Conservation (phyloP, 257 asterid genomes). For the Przewalskia tangutica region DNA sequence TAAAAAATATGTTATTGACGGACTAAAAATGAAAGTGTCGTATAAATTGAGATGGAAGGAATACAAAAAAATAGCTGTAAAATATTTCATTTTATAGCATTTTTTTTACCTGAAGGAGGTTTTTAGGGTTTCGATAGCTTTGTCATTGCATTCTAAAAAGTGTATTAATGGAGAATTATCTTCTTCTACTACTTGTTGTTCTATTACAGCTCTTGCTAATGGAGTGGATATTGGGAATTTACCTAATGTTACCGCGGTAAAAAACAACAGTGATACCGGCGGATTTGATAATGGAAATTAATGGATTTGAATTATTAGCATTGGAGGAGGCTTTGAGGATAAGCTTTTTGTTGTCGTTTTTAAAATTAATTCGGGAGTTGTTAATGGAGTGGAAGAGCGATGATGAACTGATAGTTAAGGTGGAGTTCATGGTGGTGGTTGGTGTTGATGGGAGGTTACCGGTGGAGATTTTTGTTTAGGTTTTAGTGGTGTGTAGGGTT, state of each 20-base stretch:
- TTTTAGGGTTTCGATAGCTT: conserved; percentile 44
- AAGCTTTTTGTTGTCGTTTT: not conserved
- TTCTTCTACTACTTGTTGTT: conserved; percentile 8
- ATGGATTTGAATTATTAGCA: conserved; percentile 1
- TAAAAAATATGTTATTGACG: no score
- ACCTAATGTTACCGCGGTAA: conserved; percentile 46
- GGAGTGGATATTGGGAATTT: conserved; percentile 20
- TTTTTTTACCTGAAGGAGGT: conserved; percentile 23
- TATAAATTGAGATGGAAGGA: no score
- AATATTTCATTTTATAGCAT: no score
- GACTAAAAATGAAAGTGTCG: no score
- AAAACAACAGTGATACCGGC: conserved; percentile 40
- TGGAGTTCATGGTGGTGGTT: not conserved
- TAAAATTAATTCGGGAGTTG: not conserved
- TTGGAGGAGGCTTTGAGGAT: conserved; percentile 10
- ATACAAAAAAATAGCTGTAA: no score
- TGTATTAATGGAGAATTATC: conserved; percentile 34
- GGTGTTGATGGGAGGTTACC: not conserved
- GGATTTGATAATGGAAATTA: conserved; percentile 34
- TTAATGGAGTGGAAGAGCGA: not conserved
- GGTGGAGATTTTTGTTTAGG: not conserved
- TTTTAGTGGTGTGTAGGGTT: not conserved
- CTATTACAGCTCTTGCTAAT: conserved; percentile 25
- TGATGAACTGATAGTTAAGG: not conserved
- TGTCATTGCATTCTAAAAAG: conserved; percentile 39